Evolutionary conservation across 345 rosid genomes (phyloP).

Genomic region (Populus pruinosa): DNA sequence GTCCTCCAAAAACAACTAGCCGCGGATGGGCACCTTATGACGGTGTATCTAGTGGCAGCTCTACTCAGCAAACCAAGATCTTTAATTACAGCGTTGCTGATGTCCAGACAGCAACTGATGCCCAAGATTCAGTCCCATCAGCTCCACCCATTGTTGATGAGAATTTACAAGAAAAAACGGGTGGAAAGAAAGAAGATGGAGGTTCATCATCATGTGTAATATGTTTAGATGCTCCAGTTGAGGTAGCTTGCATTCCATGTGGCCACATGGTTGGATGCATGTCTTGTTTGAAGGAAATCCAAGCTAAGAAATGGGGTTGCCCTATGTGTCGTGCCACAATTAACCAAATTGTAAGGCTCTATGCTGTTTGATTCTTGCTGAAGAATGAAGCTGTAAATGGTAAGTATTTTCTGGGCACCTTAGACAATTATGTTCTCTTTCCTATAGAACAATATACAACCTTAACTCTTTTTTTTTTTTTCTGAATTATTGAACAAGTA

Average conservation of each 20-base stretch:
- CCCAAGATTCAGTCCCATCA: slow-evolving; percentile 45
- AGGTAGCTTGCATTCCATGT: slow-evolving; percentile 96
- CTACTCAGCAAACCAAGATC: slow-evolving; percentile 15
- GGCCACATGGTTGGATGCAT: slow-evolving; percentile 98
- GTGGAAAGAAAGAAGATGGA: slow-evolving; percentile 47
- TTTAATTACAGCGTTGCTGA: slow-evolving; percentile 12
- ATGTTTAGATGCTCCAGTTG: slow-evolving; percentile 90
- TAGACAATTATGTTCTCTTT: not conserved
- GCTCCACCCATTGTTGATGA: slow-evolving; percentile 56
- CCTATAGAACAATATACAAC: not conserved
- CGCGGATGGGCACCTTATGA: slow-evolving; percentile 15
- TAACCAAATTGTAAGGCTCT: slow-evolving; percentile 66
- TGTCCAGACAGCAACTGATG: slow-evolving; percentile 15
- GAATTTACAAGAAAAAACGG: slow-evolving; percentile 16
- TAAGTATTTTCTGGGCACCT: not conserved
- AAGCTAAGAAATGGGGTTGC: slow-evolving; percentile 84
- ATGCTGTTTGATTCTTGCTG: slow-evolving; percentile 52
- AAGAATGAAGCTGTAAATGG: slow-evolving; percentile 1
- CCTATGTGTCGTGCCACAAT: slow-evolving; percentile 91
- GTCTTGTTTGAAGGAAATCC: slow-evolving; percentile 83
- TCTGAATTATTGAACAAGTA: not conserved
- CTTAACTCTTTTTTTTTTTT: not conserved
- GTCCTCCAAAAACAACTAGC: slow-evolving; percentile 35
- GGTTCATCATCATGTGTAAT: slow-evolving; percentile 52
- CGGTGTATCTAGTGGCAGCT: slow-evolving; percentile 18